A percentile compares a stretch with the other conserved stretches of the same genome.
phyloP scores from a whole-genome alignment of 495 filamentous ascomycete species.

The Pseudoneurospora amorphoporcata region DNA sequence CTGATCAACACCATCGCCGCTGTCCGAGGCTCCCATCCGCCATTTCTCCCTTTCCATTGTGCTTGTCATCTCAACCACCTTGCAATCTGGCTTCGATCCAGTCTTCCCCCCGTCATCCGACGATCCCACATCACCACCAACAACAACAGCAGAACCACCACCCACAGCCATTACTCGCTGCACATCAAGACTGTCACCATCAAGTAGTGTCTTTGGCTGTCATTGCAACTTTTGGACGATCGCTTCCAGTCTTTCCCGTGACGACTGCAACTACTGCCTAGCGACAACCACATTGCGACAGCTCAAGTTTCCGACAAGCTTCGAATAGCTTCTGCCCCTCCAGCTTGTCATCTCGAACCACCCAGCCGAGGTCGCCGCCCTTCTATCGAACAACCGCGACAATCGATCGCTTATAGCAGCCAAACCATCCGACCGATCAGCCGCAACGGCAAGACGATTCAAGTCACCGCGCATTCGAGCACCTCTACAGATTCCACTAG shows the following conservation, averaged over 20 bases:
- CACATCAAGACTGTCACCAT: conserved; percentile 14
- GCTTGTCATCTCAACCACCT: background rate
- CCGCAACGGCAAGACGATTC: background rate
- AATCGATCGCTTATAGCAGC: background rate
- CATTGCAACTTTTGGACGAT: conserved; percentile 12
- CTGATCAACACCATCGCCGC: background rate
- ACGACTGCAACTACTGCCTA: conserved; percentile 6
- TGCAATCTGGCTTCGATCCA: background rate
- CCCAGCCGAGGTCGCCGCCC: background rate
- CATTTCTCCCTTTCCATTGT: background rate
- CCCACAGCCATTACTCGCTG: conserved; percentile 14
- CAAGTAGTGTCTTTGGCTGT: conserved; percentile 2
- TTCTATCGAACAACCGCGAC: background rate
- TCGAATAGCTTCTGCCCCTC: background rate
- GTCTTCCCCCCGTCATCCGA: background rate
- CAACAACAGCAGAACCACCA: conserved; percentile 12
- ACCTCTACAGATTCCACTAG: background rate
- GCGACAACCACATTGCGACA: conserved; percentile 1
- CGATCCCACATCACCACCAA: conserved; percentile 8
- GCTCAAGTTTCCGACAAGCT: background rate
- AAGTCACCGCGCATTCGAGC: background rate
- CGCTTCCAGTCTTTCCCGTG: conserved; percentile 4
- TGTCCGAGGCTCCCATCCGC: background rate
- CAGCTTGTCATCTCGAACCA: background rate
- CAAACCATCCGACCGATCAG: background rate